phyloP scores from a whole-genome alignment of 2,329 filamentous ascomycete species.

The Aspergillus niger region DNA sequence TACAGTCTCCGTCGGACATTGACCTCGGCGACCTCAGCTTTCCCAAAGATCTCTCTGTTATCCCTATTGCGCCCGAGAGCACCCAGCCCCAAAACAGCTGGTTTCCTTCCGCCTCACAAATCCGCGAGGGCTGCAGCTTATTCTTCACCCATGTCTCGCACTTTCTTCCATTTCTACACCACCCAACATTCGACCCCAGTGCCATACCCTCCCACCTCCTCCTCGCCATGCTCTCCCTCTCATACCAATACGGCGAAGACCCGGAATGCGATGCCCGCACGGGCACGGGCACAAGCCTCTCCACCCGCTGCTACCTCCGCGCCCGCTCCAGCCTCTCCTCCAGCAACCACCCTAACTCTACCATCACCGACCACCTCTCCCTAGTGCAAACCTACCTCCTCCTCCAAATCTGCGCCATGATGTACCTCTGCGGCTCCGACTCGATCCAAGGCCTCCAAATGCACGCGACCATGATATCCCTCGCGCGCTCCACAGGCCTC shows the following conservation, averaged over 20 bases:
- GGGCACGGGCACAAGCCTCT: constrained; percentile 32
- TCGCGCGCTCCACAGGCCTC: constrained; percentile 39
- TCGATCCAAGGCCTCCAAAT: constrained; percentile 42
- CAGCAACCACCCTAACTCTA: constrained; percentile 20
- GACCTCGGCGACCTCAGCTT: constrained; percentile 4
- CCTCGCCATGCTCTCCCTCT: constrained; percentile 42
- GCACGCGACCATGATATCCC: constrained; percentile 45
- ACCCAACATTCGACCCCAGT: constrained; percentile 38
- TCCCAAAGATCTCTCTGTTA: constrained; percentile 5
- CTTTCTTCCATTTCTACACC: constrained; percentile 44
- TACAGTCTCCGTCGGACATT: not conserved
- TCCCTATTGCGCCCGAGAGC: constrained; percentile 2
- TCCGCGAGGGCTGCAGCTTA: constrained; percentile 35
- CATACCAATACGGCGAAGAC: constrained; percentile 44
- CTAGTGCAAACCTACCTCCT: constrained; percentile 44
- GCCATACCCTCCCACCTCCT: constrained; percentile 29
- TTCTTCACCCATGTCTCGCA: constrained; percentile 42
- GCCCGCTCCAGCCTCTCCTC: constrained; percentile 29
- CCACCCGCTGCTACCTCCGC: constrained; percentile 37
- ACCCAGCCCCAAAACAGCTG: constrained; percentile 26
- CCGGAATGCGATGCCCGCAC: constrained; percentile 32
- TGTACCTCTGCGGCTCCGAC: constrained; percentile 44
- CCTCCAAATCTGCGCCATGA: constrained; percentile 47
- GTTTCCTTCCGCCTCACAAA: constrained; percentile 35
- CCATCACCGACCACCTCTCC: constrained; percentile 23